Base-by-base conservation (phyloP, 805 yeast genomes). In the Saturnispora sanitii region DNA sequence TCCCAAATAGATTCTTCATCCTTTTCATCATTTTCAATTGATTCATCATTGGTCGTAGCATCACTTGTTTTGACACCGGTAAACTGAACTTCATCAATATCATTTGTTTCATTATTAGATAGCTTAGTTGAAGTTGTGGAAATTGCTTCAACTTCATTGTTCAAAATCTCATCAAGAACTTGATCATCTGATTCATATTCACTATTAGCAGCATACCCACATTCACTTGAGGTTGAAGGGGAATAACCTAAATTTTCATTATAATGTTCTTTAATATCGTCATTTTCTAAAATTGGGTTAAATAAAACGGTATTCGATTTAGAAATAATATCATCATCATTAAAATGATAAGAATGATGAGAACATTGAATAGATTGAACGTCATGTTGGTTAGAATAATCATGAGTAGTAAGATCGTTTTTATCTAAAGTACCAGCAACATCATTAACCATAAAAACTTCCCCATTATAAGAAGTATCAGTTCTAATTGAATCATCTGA, bases 401-500 rank as follows among this genome's bases (percentile, higher is more conserved):
- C 25, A 15, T 27, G 16, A n/a, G 16, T 36, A 7, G 25, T 29
- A 21, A 36, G n/a, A 19, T 36, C 27, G 4, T 25, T 25, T n/a
- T 23, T 13, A 7, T 26, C 26, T 21, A 36, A 7, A 20, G 18
- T 30, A 15, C 36, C 42, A 12, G 21, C 21, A 27, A 39, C 26
- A 18, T 39, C 33, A n/a, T 33, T 23, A 12, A 39, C 42, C 6
- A 37, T 26, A 18, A 15, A 28, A 27, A 39, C 21, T 15, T 31
- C 17, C 9, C 33, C 42, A 21, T 39, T 27, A 15, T 27, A 33
- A 26, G 28, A 26, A 4, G 18, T 21, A 16, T 37, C 31, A 11
- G 35, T 35, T 23, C 13, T 7, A 8, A 31, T 12, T n/a, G 44
- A 41, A 16, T 3, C n/a, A 15, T 16, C 19, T n/a, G 40, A 30